Evolutionary conservation across 345 rosid species (phyloP).

Genomic region (Bretschneidera sinensis): DNA sequence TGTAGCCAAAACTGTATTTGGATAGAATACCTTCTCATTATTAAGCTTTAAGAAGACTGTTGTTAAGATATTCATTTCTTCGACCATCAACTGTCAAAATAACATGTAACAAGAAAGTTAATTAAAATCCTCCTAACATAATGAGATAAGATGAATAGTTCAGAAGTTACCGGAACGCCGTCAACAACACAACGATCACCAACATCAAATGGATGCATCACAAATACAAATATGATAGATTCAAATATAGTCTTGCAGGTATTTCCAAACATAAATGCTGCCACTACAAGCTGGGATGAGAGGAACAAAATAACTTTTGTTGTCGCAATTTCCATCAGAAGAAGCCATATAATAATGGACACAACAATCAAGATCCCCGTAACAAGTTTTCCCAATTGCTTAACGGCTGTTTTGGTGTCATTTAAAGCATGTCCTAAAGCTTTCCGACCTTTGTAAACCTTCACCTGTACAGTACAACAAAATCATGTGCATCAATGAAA

Average conservation of each 20-base stretch:
- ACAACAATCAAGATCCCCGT: conserved; percentile 42
- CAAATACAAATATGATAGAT: conserved; percentile 75
- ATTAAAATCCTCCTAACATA: not conserved
- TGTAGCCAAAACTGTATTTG: conserved; percentile 62
- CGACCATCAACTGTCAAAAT: conserved; percentile 64
- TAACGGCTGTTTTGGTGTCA: conserved; percentile 91
- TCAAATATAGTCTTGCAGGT: conserved; percentile 84
- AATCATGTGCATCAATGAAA: too few species aligned
- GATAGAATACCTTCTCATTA: conserved; percentile 76
- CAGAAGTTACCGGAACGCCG: conserved; percentile 51
- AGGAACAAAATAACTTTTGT: conserved; percentile 58
- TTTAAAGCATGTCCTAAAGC: conserved; percentile 68
- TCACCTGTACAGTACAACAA: conserved; percentile 41
- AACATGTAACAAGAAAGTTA: not conserved
- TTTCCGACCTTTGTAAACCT: conserved; percentile 67
- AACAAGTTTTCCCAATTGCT: conserved; percentile 59
- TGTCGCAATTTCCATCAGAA: conserved; percentile 60
- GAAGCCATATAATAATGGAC: conserved; percentile 60
- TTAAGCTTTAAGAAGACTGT: conserved; percentile 79
- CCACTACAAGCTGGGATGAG: conserved; percentile 61
- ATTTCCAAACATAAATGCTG: conserved; percentile 69
- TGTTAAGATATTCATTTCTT: conserved; percentile 80
- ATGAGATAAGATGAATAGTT: not conserved
- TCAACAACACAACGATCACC: conserved; percentile 90
- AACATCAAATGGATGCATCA: conserved; percentile 95